Evolutionary conservation across 2,329 filamentous ascomycete genomes (phyloP).

Genomic region (Aspergillus tubingensis): DNA sequence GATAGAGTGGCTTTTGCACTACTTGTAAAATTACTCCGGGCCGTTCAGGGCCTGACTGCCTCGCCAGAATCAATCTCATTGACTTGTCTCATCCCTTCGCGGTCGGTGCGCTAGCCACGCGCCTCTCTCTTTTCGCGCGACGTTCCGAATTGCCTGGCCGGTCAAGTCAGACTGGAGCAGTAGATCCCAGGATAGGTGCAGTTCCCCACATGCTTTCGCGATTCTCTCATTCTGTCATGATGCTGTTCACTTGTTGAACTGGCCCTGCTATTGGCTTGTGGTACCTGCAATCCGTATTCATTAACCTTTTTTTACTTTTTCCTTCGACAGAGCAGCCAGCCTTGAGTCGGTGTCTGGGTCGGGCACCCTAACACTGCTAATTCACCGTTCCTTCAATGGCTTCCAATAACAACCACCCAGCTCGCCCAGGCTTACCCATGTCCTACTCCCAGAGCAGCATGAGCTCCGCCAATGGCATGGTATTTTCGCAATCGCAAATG

Average conservation of each 20-base stretch:
- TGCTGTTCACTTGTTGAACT: neutral
- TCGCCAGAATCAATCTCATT: slow-evolving; percentile 5
- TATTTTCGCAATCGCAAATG: slow-evolving; percentile 44
- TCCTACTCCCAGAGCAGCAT: slow-evolving; percentile 44
- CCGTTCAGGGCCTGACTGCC: slow-evolving; percentile 7
- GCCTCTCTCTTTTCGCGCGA: slow-evolving; percentile 34
- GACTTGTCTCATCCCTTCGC: slow-evolving; percentile 21
- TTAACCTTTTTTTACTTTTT: neutral
- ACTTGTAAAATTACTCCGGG: neutral
- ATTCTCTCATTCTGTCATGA: slow-evolving; percentile 17
- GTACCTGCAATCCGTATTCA: neutral
- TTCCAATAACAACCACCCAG: slow-evolving; percentile 32
- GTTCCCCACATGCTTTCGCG: slow-evolving; percentile 24
- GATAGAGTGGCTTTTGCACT: neutral
- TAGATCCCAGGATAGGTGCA: slow-evolving; percentile 28
- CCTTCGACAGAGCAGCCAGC: neutral
- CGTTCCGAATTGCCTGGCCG: slow-evolving; percentile 14
- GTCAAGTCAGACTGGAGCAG: slow-evolving; percentile 15
- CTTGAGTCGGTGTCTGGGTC: slow-evolving; percentile 7
- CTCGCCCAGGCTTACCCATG: slow-evolving; percentile 35
- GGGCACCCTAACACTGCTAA: slow-evolving; percentile 7
- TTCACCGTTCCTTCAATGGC: slow-evolving; percentile 27
- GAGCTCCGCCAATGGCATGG: slow-evolving; percentile 40
- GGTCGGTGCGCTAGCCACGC: slow-evolving; percentile 33
- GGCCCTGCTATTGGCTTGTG: slow-evolving; percentile 15